Base-by-base conservation (phyloP, 805 yeast genomes). In the Spathaspora passalidarum region DNA sequence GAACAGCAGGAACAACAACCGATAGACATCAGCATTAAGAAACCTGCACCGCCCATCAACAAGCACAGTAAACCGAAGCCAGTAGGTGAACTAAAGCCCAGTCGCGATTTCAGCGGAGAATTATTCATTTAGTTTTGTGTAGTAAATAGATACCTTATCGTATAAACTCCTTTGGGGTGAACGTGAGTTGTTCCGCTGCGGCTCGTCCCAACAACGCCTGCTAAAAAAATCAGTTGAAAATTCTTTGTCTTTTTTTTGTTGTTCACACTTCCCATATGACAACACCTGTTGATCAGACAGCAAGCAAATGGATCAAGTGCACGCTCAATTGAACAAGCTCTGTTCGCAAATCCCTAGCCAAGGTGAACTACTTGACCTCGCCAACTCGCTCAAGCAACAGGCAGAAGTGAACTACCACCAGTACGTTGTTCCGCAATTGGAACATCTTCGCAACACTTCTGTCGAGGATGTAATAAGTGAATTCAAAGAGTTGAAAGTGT, bases 51-150 rank as follows among this genome's bases (percentile, higher is more conserved):
- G 1, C 56, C 59, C 5, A 40, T 58, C 17, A 60, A 59, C 46
- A 59, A 59, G 44, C 44, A 42, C 6, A 44, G 56, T 14, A 60
- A 61, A 32, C 61, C 62, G 3, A 58, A 52, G 26, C 48, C 53
- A 5, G 45, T 57, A 4, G 58, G 52, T 8, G 55, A 56, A 10
- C 43, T 56, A 32, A 61, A 57, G 42, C 66, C 66, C 10, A 52
- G 54, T 11, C 51, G 67, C 17, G 51, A 51, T 17, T 49, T 63
- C 40, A 60, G 65, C 39, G 70, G 69, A 3, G 72, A 66, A 39
- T 41, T 66, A 1, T 66, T 66, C 45, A 54, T 65, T 13, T 63
- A 50, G 38, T 10, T 6, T 14, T 29, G 5, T n/a, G 3, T 29
- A n/a, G n/a, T 29, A 13, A 29, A 29, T 13, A 29, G 14, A 13